Evolutionary conservation across 345 rosid genomes (phyloP), one percentile per base, ranked within the genome.

Genomic region (Eucalyptus caleyi): DNA sequence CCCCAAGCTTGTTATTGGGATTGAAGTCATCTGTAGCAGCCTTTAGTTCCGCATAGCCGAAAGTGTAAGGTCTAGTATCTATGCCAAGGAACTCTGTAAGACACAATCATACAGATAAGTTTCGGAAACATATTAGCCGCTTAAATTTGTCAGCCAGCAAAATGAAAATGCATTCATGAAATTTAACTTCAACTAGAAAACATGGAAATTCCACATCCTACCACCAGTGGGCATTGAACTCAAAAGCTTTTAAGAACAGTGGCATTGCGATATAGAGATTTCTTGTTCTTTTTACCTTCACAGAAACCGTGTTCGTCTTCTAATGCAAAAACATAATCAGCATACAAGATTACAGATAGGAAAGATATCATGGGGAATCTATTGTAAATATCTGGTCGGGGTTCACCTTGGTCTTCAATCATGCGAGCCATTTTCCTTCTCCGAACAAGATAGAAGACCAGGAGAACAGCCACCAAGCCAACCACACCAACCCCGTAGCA

Each of bases 1-100:
- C 98, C 90, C 97, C 98, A 82, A 95, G 96, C 92, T 96, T 96
- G 93, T 96, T 93, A 85, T 94, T 89, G 77, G 92, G 91, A 92
- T 89, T 93, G 86, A 96, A 96, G 89, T 94, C 96, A 50, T 95
- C 93, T 44, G 97, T 95, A 40, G 96, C 97, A 89, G 93, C 69
- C 93, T 88, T 95, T 83, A 96, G 94, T 88, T 95, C 95, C 19
- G 92, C 90, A 90, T 92, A 94, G 90, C 91, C 92, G 92, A 96
- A 96, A 86, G 97, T 95, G 91, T 94, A 93, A 21, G 96, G 96
- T 87, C 90, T 93, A 83, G 93, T 67, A 89, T 94, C 95, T 87
- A 95, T 90, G 37, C 94, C 94, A 51, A 89, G 90, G 86, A 96
- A 92, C 93, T 92, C 98, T 94, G 82, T 18, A 69, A 34, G 82